Evolutionary conservation across 139 green algal species (phyloP).

Genomic region (Haematococcus lacustris): DNA sequence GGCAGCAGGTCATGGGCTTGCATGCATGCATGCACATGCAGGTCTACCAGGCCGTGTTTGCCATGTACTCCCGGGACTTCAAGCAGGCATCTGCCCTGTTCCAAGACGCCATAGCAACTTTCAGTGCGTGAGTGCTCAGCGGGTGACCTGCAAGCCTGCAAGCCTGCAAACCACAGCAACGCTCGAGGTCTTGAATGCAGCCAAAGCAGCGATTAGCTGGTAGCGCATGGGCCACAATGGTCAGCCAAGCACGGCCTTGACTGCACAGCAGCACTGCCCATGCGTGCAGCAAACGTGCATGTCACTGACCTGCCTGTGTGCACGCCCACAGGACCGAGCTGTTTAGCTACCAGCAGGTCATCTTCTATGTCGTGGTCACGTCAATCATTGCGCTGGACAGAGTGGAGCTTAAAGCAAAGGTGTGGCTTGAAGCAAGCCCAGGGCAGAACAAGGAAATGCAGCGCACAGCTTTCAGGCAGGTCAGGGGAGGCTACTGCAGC

Average conservation of each 20-base stretch:
- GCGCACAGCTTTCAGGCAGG: too few species aligned
- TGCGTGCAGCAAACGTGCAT: too few species aligned
- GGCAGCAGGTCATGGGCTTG: background rate
- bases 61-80: slow-evolving; percentile 81
- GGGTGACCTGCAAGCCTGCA: too few species aligned
- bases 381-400: slow-evolving; percentile 68
- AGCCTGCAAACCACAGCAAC: too few species aligned
- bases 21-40: slow-evolving; percentile 13
- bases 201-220: too few species aligned
- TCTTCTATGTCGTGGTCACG: slow-evolving; percentile 89
- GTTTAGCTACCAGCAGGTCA: slow-evolving; percentile 75
- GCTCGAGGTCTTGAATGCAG: too few species aligned
- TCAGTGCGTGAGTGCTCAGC: slow-evolving; percentile 82
- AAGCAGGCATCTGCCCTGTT: slow-evolving; percentile 79
- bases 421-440: too few species aligned
- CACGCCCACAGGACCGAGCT: slow-evolving; percentile 79
- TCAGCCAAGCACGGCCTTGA: too few species aligned
- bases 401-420: slow-evolving; percentile 16
- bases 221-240: slow-evolving; percentile 45
- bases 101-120: slow-evolving; percentile 92
- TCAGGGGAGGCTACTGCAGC: too few species aligned
- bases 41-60: slow-evolving; percentile 93
- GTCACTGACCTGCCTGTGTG: too few species aligned
- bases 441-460: too few species aligned
- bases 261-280: too few species aligned